Percentiles rank a stretch among this genome's conserved stretches.
Conservation (phyloP, 1,139 yeast species). For the Yamadazyma mexicana region DNA sequence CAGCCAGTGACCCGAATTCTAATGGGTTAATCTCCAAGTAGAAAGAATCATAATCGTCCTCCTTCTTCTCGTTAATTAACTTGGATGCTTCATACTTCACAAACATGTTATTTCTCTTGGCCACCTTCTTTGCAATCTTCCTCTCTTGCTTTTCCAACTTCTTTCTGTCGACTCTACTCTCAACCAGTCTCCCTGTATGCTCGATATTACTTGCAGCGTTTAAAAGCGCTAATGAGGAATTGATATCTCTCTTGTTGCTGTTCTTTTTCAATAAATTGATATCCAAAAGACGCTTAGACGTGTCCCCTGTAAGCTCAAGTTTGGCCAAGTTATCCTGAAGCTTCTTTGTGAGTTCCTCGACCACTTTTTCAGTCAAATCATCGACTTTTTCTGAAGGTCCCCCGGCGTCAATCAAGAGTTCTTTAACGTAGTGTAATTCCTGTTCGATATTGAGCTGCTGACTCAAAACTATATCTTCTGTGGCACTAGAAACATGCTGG, state of each 20-base stretch:
- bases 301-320: constrained; percentile 68
- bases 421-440: constrained; percentile 67
- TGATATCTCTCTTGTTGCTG: constrained; percentile 69
- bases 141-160: constrained; percentile 96
- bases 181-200: constrained; percentile 88
- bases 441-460: constrained; percentile 64
- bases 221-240: constrained; percentile 67
- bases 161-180: constrained; percentile 92
- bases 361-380: constrained; percentile 44
- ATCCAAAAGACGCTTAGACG: constrained; percentile 78
- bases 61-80: constrained; percentile 61
- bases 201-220: constrained; percentile 84
- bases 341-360: constrained; percentile 52
- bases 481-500: constrained; percentile 69
- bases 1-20: constrained; percentile 87
- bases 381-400: constrained; percentile 60
- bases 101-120: constrained; percentile 85
- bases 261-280: constrained; percentile 58
- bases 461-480: constrained; percentile 79
- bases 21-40: constrained; percentile 93
- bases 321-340: constrained; percentile 71
- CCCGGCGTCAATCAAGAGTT: constrained; percentile 76
- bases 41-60: constrained; percentile 88
- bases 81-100: constrained; percentile 93
- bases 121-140: constrained; percentile 94